Conservation (phyloP, 2,329 filamentous ascomycete species). For the Chalaropsis ovoidea region DNA sequence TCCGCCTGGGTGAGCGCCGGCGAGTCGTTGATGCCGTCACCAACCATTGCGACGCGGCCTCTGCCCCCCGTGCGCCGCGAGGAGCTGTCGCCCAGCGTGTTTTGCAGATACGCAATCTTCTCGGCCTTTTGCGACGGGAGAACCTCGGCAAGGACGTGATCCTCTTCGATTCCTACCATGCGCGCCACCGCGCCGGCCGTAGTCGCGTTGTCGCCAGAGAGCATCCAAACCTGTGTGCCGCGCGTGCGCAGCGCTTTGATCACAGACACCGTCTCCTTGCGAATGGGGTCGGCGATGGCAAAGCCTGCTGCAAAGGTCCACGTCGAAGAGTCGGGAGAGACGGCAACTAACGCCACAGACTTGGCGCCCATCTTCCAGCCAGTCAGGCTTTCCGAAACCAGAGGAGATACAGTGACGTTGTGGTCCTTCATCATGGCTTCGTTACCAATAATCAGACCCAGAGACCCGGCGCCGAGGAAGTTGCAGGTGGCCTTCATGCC, state of each 20-base stretch:
- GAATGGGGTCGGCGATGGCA: slow-evolving; percentile 70
- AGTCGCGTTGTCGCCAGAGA: slow-evolving; percentile 80
- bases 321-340: slow-evolving; percentile 29
- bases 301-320: slow-evolving; percentile 55
- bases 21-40: slow-evolving; percentile 82
- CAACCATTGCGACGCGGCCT: slow-evolving; percentile 66
- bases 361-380: slow-evolving; percentile 54
- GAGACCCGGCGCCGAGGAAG: slow-evolving; percentile 22
- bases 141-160: slow-evolving; percentile 76
- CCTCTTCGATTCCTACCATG: slow-evolving; percentile 60
- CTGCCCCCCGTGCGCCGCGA: too few species aligned
- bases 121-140: slow-evolving; percentile 73
- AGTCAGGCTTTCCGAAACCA: slow-evolving; percentile 35
- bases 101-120: slow-evolving; percentile 55
- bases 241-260: slow-evolving; percentile 53
- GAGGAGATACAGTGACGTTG: slow-evolving; percentile 34
- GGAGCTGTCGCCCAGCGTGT: slow-evolving; percentile 36
- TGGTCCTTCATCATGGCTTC: slow-evolving; percentile 54
- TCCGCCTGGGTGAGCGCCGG: slow-evolving; percentile 72
- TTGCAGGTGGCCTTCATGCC: slow-evolving; percentile 49
- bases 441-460: slow-evolving; percentile 59
- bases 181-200: slow-evolving; percentile 71
- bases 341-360: slow-evolving; percentile 52
- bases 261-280: slow-evolving; percentile 57
- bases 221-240: slow-evolving; percentile 75